Evolutionary conservation across 495 filamentous ascomycete species (phyloP).

Genomic region (Apodospora peruviana): DNA sequence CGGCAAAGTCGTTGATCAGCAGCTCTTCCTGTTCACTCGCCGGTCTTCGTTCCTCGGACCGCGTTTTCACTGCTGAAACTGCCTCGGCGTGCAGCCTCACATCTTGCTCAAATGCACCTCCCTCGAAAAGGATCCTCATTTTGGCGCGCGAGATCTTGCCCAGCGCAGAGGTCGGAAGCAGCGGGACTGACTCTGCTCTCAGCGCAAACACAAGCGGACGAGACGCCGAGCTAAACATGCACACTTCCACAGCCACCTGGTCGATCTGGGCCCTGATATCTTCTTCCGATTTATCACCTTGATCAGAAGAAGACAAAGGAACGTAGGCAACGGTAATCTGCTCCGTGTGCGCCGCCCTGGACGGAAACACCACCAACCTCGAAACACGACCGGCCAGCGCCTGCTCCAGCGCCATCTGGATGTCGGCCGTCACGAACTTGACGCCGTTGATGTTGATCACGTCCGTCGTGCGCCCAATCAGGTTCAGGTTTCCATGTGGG

Average conservation of each 20-base stretch:
- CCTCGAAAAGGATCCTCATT: slow-evolving; percentile 27
- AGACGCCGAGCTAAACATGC: background rate
- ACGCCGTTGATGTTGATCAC: slow-evolving; percentile 54
- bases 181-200: background rate
- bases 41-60: background rate
- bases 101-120: slow-evolving; percentile 24
- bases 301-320: slow-evolving; percentile 2
- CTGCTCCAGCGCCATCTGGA: slow-evolving; percentile 39
- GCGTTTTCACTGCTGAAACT: background rate
- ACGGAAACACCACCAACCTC: slow-evolving; percentile 26
- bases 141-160: slow-evolving; percentile 46
- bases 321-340: slow-evolving; percentile 31
- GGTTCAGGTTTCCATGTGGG: slow-evolving; percentile 42
- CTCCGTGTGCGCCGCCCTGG: slow-evolving; percentile 28
- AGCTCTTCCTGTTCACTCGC: slow-evolving; percentile 3
- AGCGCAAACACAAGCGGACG: slow-evolving; percentile 3
- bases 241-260: background rate
- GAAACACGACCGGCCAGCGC: slow-evolving; percentile 23
- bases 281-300: too few relatives aligned
- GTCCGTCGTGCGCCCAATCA: slow-evolving; percentile 54
- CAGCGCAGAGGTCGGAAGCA: slow-evolving; percentile 34
- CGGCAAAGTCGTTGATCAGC: slow-evolving; percentile 13
- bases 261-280: slow-evolving; percentile 10
- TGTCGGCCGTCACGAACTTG: slow-evolving; percentile 37
- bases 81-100: slow-evolving; percentile 7